Evolutionary conservation across 1,284 basidiomycete species (phyloP).

Genomic region (Cryptococcus amylolentus): DNA sequence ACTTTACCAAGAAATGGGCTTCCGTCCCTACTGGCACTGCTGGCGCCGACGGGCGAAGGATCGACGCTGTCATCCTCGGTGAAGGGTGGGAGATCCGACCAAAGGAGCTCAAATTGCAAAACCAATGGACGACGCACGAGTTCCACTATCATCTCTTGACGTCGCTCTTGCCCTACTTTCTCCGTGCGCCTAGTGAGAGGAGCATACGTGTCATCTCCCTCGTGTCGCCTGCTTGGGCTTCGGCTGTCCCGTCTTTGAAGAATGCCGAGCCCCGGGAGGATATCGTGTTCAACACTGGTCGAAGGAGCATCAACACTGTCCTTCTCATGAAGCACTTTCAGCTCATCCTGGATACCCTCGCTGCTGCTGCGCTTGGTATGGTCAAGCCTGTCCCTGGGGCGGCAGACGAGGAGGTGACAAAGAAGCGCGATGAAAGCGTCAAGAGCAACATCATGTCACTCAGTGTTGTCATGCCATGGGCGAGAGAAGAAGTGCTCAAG

Average conservation of each 20-base stretch:
- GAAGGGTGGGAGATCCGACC: slow-evolving; percentile 39
- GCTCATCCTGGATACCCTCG: slow-evolving; percentile 44
- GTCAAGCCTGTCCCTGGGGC: slow-evolving; percentile 6
- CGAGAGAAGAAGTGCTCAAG: slow-evolving; percentile 40
- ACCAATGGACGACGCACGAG: slow-evolving; percentile 41
- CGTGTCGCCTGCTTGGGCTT: slow-evolving; percentile 78
- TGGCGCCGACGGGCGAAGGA: slow-evolving; percentile 42
- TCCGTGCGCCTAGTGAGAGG: slow-evolving; percentile 73
- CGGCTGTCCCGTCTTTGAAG: slow-evolving; percentile 58
- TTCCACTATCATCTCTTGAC: slow-evolving; percentile 67
- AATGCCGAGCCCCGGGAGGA: slow-evolving; percentile 11
- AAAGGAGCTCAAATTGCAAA: not conserved
- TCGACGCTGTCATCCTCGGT: slow-evolving; percentile 47
- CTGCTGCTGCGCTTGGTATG: slow-evolving; percentile 23
- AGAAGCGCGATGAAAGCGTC: slow-evolving; percentile 32
- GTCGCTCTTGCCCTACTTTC: slow-evolving; percentile 67
- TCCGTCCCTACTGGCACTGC: slow-evolving; percentile 33
- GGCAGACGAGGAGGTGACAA: slow-evolving; percentile 12
- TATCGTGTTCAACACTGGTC: slow-evolving; percentile 24
- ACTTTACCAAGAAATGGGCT: slow-evolving; percentile 45
- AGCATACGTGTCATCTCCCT: slow-evolving; percentile 77
- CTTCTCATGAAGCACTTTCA: slow-evolving; percentile 41
- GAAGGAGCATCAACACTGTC: slow-evolving; percentile 32
- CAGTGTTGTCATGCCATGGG: slow-evolving; percentile 45
- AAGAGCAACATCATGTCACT: slow-evolving; percentile 46